These are phyloP conservation scores for Deinandra increscens DNA, from an alignment of 129 eudicot genomes.

Conservation along the genomic window DNA sequence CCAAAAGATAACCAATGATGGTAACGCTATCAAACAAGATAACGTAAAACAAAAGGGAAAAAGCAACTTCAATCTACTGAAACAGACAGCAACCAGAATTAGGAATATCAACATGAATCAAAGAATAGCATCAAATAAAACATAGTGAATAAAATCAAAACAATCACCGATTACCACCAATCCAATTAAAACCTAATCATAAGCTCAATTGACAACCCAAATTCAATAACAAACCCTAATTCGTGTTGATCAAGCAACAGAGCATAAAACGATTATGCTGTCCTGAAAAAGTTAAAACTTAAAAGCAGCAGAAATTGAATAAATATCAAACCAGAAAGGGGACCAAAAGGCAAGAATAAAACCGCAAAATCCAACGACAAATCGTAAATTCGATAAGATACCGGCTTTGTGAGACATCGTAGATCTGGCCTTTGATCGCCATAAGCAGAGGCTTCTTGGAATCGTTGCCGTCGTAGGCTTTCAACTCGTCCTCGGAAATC, in stretches of 20 bases:
- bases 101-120: not conserved
- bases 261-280: not conserved
- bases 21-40: constrained; percentile 1
- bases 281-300: not conserved
- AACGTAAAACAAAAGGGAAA: not conserved
- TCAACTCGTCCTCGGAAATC: constrained; percentile 68
- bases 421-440: constrained; percentile 98
- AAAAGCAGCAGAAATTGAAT: not conserved
- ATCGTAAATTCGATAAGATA: constrained; percentile 18
- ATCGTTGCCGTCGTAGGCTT: constrained; percentile 70
- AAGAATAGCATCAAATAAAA: not conserved
- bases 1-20: not conserved
- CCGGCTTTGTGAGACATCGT: constrained; percentile 95
- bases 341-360: not conserved
- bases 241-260: constrained; percentile 4
- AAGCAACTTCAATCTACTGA: not conserved
- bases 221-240: constrained; percentile 7
- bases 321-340: not conserved
- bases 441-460: constrained; percentile 78
- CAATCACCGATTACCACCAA: not conserved
- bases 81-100: not conserved
- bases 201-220: not conserved
- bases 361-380: not conserved
- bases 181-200: not conserved
- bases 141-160: not conserved